Evolutionary conservation across 2,329 filamentous ascomycete species (phyloP).

Genomic region (Mollisia scopiformis): DNA sequence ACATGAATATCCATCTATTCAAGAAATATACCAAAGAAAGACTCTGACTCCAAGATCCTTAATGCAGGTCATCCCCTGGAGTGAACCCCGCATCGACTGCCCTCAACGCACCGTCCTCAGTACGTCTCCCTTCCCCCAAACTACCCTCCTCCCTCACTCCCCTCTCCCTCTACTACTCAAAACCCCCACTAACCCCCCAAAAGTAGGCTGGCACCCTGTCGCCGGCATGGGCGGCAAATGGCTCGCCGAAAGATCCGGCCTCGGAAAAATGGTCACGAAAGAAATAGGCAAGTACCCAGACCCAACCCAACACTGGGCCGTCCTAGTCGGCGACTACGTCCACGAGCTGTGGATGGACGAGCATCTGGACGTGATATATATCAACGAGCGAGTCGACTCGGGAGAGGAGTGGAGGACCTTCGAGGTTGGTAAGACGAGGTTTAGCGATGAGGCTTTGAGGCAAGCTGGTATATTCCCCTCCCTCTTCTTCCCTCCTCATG

Average conservation of each 20-base stretch:
- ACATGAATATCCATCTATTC: no score
- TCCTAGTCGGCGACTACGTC: conserved; percentile 56
- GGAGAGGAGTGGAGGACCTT: conserved; percentile 54
- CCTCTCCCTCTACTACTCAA: no score
- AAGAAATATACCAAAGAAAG: no score
- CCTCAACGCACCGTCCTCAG: no score
- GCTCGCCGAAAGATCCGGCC: conserved; percentile 58
- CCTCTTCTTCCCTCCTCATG: neutral
- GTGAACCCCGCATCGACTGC: conserved; percentile 32
- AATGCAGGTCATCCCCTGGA: neutral
- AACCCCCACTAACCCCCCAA: no score
- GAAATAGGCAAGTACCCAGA: conserved; percentile 58
- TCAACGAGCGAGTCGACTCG: conserved; percentile 48
- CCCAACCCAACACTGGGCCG: conserved; percentile 63
- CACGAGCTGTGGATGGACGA: conserved; percentile 67
- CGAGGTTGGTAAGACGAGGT: conserved; percentile 53
- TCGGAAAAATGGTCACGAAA: conserved; percentile 59
- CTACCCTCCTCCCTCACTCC: no score
- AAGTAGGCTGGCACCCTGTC: conserved; percentile 61
- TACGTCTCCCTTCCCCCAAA: no score
- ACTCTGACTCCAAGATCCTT: no score
- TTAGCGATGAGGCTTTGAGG: conserved; percentile 56
- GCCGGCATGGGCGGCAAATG: conserved; percentile 58
- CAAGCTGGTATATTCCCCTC: conserved; percentile 44
- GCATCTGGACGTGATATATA: conserved; percentile 58